Percentiles rank a stretch among this genome's conserved stretches.
Conservation (phyloP, 1,139 yeast genomes). For the Magnusiomyces suaveolens region DNA sequence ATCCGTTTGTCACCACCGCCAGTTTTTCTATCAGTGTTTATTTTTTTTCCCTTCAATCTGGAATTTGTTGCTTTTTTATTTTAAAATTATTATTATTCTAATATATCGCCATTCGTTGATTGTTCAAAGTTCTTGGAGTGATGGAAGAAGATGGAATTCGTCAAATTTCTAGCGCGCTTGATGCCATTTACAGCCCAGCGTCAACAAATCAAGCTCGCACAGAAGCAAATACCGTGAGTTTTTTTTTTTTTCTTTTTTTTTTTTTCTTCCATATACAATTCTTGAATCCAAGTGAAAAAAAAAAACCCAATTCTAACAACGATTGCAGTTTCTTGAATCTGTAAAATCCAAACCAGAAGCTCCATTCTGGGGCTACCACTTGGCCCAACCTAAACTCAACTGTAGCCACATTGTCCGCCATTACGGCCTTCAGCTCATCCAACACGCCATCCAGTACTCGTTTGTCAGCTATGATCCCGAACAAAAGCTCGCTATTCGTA, state of each 20-base stretch:
- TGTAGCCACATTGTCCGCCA: constrained; percentile 71
- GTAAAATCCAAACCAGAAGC: constrained; percentile 72
- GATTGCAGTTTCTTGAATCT: constrained; percentile 52
- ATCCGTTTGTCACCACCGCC: not conserved
- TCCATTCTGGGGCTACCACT: constrained; percentile 86
- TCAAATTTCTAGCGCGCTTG: constrained; percentile 61
- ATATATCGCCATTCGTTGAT: not conserved
- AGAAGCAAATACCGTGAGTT: constrained; percentile 31
- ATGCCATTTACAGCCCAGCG: constrained; percentile 63
- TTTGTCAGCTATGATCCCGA: constrained; percentile 52
- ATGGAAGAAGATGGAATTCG: constrained; percentile 26
- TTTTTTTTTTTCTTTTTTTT: not conserved
- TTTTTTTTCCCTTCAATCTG: no score
- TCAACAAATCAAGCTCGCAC: constrained; percentile 45
- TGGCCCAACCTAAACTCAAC: constrained; percentile 58
- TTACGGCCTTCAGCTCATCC: constrained; percentile 75
- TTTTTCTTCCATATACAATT: not conserved
- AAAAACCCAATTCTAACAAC: not conserved
- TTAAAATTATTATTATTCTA: no score
- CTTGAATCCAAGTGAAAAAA: no score
- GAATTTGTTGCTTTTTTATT: no score
- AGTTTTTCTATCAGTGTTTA: not conserved
- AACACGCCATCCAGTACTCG: constrained; percentile 53
- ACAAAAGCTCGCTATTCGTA: constrained; percentile 60
- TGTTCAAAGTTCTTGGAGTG: not conserved